Evolutionary conservation across 2,329 filamentous ascomycete species (phyloP).

Genomic region (Madurella mycetomatis): DNA sequence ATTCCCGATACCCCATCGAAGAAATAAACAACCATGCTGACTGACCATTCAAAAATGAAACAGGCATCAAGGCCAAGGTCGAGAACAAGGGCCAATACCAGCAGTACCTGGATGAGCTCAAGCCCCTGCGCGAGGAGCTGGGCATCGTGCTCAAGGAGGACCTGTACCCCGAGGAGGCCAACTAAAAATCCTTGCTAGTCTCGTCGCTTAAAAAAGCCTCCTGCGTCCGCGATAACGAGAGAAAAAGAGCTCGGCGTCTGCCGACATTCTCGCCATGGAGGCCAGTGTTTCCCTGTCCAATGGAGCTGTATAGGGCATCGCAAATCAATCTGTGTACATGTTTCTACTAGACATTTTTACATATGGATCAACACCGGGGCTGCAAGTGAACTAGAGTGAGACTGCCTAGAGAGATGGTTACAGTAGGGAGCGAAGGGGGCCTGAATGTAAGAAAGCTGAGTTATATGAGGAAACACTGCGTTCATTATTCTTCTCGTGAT

Average conservation of each 20-base stretch:
- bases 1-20: not conserved
- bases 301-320: not conserved
- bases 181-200: conserved; percentile 13
- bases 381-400: not conserved
- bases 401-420: not conserved
- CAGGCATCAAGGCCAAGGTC: conserved; percentile 98
- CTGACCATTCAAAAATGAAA: conserved; percentile 3
- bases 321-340: conserved; percentile 11
- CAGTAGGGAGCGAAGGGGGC: not conserved
- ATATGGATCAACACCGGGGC: not conserved
- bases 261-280: not conserved
- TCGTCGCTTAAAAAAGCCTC: not conserved
- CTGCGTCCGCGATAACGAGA: not conserved
- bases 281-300: not conserved
- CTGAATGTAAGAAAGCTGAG: conserved; percentile 6
- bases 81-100: conserved; percentile 98
- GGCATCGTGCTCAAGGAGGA: conserved; percentile 89
- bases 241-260: not conserved
- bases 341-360: conserved; percentile 6
- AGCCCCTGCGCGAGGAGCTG: conserved; percentile 87
- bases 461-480: not conserved
- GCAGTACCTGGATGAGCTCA: conserved; percentile 90
- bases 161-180: conserved; percentile 66
- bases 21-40: not conserved
- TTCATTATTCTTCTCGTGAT: not conserved